Percentiles rank a stretch among this genome's conserved stretches.
Conservation (phyloP, 306 rosid species). For the Luffa aegyptiaca region DNA sequence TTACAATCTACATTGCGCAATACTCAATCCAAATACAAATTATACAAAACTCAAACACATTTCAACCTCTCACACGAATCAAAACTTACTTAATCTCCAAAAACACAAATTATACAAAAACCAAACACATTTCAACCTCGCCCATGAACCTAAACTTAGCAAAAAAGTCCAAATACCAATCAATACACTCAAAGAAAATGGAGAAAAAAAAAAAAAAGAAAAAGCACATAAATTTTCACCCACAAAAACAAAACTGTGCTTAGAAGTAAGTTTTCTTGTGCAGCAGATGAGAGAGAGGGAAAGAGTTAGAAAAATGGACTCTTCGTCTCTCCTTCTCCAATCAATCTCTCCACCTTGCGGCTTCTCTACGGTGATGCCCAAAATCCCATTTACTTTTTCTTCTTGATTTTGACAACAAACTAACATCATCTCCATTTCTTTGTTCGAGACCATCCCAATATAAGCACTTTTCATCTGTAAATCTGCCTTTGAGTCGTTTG, state of each 20-base stretch:
- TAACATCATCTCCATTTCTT: not conserved
- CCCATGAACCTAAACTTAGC: too few relatives aligned
- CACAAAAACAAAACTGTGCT: not conserved
- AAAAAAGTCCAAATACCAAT: too few relatives aligned
- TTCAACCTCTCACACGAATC: too few relatives aligned
- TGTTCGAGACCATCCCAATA: not conserved
- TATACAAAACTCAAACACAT: too few relatives aligned
- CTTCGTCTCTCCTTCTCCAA: not conserved
- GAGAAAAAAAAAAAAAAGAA: not conserved
- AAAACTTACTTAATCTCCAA: too few relatives aligned
- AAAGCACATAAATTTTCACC: not conserved
- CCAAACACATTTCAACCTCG: too few relatives aligned
- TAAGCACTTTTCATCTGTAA: not conserved
- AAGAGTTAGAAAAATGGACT: not conserved
- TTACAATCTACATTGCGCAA: too few relatives aligned
- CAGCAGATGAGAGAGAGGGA: too few relatives aligned
- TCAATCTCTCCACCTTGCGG: not conserved
- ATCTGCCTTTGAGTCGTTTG: not conserved
- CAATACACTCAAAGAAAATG: too few relatives aligned
- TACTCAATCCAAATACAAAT: too few relatives aligned
- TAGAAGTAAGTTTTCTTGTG: not conserved
- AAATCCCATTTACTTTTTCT: not conserved
- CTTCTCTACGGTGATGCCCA: conserved; percentile 3
- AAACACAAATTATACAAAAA: too few relatives aligned
- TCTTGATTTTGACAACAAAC: conserved; percentile 12